Conservation (phyloP, 2,329 filamentous ascomycete genomes). For the Colletotrichum echinochloae region DNA sequence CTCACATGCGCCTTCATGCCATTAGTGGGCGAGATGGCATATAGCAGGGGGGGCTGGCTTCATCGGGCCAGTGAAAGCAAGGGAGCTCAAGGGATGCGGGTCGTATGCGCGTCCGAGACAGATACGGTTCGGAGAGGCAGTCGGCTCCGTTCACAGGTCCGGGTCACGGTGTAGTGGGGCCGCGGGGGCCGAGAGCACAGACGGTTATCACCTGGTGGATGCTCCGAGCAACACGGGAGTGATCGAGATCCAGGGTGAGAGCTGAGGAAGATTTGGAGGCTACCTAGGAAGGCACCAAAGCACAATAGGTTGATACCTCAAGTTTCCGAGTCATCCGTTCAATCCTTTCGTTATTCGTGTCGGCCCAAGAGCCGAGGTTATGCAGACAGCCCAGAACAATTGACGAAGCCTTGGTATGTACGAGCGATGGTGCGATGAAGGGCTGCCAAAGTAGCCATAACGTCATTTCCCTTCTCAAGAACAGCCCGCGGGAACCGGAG, state of each 20-base stretch:
- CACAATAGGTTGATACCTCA: neutral
- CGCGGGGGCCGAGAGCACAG: neutral
- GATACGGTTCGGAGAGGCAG: neutral
- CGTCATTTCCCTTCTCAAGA: conserved; percentile 20
- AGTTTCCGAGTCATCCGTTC: neutral
- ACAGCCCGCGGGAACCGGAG: neutral
- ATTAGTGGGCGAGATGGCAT: neutral
- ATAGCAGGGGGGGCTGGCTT: neutral
- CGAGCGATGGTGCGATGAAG: conserved; percentile 1
- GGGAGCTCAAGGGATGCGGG: conserved; percentile 2
- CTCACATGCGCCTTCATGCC: neutral
- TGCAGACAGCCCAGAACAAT: conserved; percentile 8
- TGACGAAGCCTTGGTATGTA: neutral
- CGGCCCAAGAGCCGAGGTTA: conserved; percentile 17
- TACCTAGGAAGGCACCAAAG: neutral
- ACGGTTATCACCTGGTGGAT: neutral
- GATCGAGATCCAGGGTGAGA: neutral
- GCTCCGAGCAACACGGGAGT: neutral
- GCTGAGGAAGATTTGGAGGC: too few relatives aligned
- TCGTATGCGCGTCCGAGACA: conserved; percentile 4
- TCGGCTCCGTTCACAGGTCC: neutral
- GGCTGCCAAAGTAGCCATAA: conserved; percentile 16
- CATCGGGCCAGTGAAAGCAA: neutral
- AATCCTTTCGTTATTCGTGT: neutral
- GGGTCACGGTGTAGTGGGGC: neutral